These are phyloP conservation scores for Cucurbita pepo DNA, from an alignment of 306 rosid species.

Conservation along the genomic window DNA sequence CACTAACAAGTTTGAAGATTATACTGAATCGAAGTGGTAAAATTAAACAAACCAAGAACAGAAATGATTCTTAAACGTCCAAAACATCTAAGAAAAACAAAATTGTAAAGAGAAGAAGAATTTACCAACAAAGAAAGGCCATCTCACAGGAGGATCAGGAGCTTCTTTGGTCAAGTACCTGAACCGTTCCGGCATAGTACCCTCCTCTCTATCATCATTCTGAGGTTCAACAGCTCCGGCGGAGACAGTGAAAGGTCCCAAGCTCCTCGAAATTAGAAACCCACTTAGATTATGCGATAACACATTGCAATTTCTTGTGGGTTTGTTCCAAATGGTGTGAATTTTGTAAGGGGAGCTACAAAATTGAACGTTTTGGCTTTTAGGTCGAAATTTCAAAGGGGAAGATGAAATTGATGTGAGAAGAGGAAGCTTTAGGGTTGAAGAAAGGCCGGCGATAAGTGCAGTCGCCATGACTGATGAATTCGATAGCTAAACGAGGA, in stretches of 20 bases:
- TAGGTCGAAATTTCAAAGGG: slow-evolving; percentile 2
- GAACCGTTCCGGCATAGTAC: slow-evolving; percentile 81
- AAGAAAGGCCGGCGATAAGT: slow-evolving; percentile 18
- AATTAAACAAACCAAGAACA: not conserved
- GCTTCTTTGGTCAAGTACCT: slow-evolving; percentile 52
- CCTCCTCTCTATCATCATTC: slow-evolving; percentile 30
- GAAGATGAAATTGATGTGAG: slow-evolving; percentile 10
- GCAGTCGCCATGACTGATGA: slow-evolving; percentile 33
- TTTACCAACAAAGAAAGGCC: slow-evolving; percentile 78
- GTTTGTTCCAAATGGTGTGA: slow-evolving; percentile 10
- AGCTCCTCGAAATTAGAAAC: slow-evolving; percentile 16
- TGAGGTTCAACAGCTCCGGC: slow-evolving; percentile 31
- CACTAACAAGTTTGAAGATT: not conserved
- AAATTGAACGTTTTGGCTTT: slow-evolving; percentile 6
- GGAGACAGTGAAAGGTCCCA: slow-evolving; percentile 8
- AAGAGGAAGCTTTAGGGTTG: slow-evolving; percentile 15
- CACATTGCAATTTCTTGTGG: slow-evolving; percentile 9
- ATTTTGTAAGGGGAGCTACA: slow-evolving; percentile 11
- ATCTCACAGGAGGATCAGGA: slow-evolving; percentile 50
- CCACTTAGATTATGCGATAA: slow-evolving; percentile 14
- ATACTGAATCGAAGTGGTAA: not conserved
- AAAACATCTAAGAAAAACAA: slow-evolving; percentile 4
- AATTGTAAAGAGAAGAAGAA: not conserved
- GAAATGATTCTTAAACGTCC: not conserved
- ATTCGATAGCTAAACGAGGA: not conserved